Conservation (phyloP, 2,329 filamentous ascomycete species). For the Xylaria sp. region DNA sequence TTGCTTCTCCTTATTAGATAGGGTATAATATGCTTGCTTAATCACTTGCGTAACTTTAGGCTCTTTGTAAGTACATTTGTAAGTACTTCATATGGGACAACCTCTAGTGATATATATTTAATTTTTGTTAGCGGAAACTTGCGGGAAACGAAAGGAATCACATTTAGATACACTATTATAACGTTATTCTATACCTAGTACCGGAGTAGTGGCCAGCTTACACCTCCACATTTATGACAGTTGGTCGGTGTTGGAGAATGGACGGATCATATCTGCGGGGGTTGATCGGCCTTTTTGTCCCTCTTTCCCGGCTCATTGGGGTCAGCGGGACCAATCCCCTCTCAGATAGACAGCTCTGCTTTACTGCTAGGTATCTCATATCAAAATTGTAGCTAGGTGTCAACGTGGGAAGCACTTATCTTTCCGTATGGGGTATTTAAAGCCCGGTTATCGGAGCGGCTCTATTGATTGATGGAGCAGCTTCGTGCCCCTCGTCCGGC, state of each 20-base stretch:
- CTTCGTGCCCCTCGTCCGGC: conserved; percentile 2
- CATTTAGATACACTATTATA: too few species aligned
- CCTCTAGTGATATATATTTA: too few species aligned
- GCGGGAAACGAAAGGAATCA: too few species aligned
- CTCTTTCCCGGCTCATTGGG: not conserved
- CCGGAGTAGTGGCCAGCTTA: not conserved
- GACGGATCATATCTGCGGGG: not conserved
- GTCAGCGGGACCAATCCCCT: not conserved
- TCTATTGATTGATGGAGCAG: not conserved
- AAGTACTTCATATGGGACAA: too few species aligned
- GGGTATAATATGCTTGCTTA: too few species aligned
- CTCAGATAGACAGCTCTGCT: not conserved
- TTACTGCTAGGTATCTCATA: not conserved
- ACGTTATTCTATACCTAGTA: too few species aligned
- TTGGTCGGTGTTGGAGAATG: not conserved
- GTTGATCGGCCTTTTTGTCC: not conserved
- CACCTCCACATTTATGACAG: too few species aligned
- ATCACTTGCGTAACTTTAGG: too few species aligned
- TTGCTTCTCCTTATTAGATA: too few species aligned
- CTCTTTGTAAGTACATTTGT: too few species aligned
- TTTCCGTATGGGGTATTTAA: not conserved
- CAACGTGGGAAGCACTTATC: not conserved
- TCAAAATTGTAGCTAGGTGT: not conserved
- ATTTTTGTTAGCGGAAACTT: too few species aligned
- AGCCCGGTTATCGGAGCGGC: conserved; percentile 1